Conservation (phyloP, 441 rosid species). For the Jatropha podagrica region DNA sequence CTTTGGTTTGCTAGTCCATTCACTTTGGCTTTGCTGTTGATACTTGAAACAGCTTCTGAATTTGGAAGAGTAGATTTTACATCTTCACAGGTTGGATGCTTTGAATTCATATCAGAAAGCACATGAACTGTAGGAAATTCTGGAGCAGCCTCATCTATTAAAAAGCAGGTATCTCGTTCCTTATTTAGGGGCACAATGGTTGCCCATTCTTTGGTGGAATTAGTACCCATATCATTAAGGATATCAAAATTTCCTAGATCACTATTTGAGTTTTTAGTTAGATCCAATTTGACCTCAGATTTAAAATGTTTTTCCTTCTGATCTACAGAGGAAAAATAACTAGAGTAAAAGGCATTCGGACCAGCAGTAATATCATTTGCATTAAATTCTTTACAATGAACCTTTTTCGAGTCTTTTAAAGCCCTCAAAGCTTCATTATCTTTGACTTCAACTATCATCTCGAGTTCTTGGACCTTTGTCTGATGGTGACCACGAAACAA, state of each 20-base stretch:
- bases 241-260: slow-evolving; percentile 27
- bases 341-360: slow-evolving; percentile 25
- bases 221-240: slow-evolving; percentile 13
- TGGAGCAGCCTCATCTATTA: slow-evolving; percentile 31
- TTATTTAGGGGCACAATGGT: slow-evolving; percentile 11
- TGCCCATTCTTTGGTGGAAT: slow-evolving; percentile 17
- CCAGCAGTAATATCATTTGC: slow-evolving; percentile 17
- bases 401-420: slow-evolving; percentile 47
- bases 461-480: slow-evolving; percentile 69
- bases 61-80: slow-evolving; percentile 18
- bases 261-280: slow-evolving; percentile 25
- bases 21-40: slow-evolving; percentile 22
- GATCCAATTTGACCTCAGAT: slow-evolving; percentile 27
- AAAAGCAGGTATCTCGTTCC: slow-evolving; percentile 14
- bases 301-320: slow-evolving; percentile 19
- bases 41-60: slow-evolving; percentile 21
- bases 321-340: slow-evolving; percentile 25
- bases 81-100: slow-evolving; percentile 24
- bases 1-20: background rate
- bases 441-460: slow-evolving; percentile 53
- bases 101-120: slow-evolving; percentile 24
- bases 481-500: slow-evolving; percentile 28
- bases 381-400: slow-evolving; percentile 17
- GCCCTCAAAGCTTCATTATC: slow-evolving; percentile 64
- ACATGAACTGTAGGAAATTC: slow-evolving; percentile 26